phyloP scores from a whole-genome alignment of 495 filamentous ascomycete species.

The Neurospora sp. region DNA sequence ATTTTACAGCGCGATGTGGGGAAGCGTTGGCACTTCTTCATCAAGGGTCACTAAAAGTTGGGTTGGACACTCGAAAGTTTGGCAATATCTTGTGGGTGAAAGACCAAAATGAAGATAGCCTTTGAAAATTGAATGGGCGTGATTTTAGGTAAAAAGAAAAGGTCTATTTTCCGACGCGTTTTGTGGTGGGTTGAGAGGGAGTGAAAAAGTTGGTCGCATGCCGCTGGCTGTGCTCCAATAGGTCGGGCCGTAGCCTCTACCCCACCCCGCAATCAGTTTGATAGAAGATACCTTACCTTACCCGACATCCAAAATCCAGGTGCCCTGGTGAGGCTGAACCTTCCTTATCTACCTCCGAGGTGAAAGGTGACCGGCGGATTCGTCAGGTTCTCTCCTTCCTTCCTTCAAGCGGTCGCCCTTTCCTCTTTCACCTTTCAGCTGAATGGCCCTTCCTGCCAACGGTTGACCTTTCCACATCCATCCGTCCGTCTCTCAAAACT shows the following conservation, averaged over 20 bases:
- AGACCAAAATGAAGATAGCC: too few relatives aligned
- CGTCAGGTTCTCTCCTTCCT: neutral
- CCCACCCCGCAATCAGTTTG: neutral
- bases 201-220: neutral
- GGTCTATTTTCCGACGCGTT: rapidly evolving
- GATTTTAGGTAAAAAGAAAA: neutral
- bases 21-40: neutral
- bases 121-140: neutral
- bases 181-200: neutral
- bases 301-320: neutral
- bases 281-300: too few relatives aligned
- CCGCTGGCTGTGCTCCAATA: neutral
- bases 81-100: neutral
- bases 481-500: too few relatives aligned
- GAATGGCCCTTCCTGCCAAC: neutral
- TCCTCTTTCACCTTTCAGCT: neutral
- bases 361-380: neutral
- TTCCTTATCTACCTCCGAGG: neutral
- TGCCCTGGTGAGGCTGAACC: neutral
- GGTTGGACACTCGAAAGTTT: neutral
- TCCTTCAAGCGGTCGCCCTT: neutral
- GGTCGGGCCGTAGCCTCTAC: neutral
- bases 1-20: neutral
- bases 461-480: neutral
- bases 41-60: neutral